A percentile compares a stretch with the other conserved stretches of the same genome.
Evolutionary conservation across 1,284 basidiomycete species (phyloP).

Genomic region (Cryptococcus sp.): DNA sequence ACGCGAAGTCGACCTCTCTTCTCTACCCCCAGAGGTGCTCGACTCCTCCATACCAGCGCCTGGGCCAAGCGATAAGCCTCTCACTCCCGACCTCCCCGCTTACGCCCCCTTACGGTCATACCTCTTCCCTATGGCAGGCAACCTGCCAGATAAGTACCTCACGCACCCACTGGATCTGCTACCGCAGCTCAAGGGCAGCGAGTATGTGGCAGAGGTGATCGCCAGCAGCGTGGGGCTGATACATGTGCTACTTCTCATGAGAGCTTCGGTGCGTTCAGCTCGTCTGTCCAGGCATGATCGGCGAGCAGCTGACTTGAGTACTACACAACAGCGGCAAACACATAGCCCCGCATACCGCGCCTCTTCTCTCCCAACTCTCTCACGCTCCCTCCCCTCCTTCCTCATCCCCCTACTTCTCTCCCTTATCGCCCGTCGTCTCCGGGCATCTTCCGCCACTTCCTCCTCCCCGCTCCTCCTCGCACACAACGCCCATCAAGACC

Average conservation of each 20-base stretch:
- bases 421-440: constrained; percentile 35
- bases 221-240: constrained; percentile 50
- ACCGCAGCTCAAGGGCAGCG: constrained; percentile 26
- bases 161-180: constrained; percentile 38
- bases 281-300: not conserved
- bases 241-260: constrained; percentile 56
- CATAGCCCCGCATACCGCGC: constrained; percentile 15
- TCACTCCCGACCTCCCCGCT: constrained; percentile 53
- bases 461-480: constrained; percentile 35
- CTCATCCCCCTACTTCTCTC: constrained; percentile 35
- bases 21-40: constrained; percentile 52
- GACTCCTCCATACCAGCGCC: constrained; percentile 5
- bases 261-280: constrained; percentile 21
- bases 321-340: constrained; percentile 13
- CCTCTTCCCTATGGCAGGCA: constrained; percentile 41
- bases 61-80: constrained; percentile 27
- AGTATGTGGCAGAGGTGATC: constrained; percentile 38
- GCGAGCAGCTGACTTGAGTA: not conserved
- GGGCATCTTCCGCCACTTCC: constrained; percentile 19
- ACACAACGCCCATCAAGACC: constrained; percentile 77
- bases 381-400: constrained; percentile 35
- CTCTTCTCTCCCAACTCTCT: constrained; percentile 38
- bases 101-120: constrained; percentile 57
- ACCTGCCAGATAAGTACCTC: constrained; percentile 39
- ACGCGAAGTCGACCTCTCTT: constrained; percentile 73